phyloP scores from a whole-genome alignment of 345 rosid genomes.

The Pelargonium nanum region DNA sequence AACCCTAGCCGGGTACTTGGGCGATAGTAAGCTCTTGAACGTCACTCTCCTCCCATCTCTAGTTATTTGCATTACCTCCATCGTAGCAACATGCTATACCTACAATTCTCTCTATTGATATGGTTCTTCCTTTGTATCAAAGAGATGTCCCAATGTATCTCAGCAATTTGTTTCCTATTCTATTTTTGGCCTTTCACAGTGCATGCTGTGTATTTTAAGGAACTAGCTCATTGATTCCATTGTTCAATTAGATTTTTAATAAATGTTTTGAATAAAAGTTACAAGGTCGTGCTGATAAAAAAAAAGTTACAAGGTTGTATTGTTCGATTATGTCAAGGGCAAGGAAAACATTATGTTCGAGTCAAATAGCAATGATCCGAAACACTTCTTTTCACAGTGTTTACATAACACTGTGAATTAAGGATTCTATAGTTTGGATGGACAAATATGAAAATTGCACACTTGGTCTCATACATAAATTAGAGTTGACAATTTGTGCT shows the following conservation, averaged over 20 bases:
- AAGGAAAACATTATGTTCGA: no score
- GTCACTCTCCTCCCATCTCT: constrained; percentile 81
- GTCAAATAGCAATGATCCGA: no score
- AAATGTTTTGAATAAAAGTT: background rate
- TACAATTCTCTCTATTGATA: constrained; percentile 90
- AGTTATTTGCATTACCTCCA: constrained; percentile 59
- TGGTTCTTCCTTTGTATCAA: no score
- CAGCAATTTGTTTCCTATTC: background rate
- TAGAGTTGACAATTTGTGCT: no score
- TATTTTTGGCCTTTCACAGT: background rate
- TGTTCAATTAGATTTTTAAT: background rate
- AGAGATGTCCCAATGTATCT: background rate
- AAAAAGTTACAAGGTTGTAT: no score
- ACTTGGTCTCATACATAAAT: no score
- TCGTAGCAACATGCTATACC: constrained; percentile 71
- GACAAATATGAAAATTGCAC: no score
- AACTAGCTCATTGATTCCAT: background rate
- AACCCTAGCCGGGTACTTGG: constrained; percentile 82
- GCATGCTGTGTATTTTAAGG: background rate
- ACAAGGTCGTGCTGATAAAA: no score
- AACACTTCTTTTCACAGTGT: no score
- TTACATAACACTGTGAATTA: no score
- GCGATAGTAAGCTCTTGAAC: constrained; percentile 60
- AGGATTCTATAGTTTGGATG: no score
- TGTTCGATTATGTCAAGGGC: no score